These are phyloP conservation scores for Brasilioporus rufonigricans DNA, from an alignment of 768 basidiomycete genomes.

Conservation along the genomic window DNA sequence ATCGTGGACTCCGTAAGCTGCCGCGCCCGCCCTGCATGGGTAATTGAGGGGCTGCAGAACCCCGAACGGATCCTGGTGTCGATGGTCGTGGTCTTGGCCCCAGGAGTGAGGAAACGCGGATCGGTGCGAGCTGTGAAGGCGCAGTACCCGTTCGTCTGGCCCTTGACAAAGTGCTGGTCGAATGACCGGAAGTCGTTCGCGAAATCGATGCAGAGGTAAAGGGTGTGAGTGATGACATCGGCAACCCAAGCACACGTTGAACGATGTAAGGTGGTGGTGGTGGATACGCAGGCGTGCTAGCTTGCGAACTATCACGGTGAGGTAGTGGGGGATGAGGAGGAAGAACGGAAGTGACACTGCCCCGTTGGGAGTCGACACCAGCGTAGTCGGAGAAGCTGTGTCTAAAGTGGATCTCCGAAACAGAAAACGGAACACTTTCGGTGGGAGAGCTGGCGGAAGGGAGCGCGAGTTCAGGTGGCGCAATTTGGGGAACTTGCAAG, in stretches of 20 bases:
- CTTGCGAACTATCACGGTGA: slow-evolving; percentile 20
- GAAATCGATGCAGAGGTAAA: neutral
- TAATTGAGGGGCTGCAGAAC: slow-evolving; percentile 22
- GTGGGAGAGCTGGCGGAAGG: slow-evolving; percentile 47
- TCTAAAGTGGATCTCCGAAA: slow-evolving; percentile 53
- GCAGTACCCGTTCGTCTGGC: slow-evolving; percentile 7
- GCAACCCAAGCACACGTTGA: slow-evolving; percentile 31
- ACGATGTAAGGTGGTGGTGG: slow-evolving; percentile 32
- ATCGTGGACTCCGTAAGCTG: slow-evolving; percentile 15
- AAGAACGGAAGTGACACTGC: slow-evolving; percentile 35
- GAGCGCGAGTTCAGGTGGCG: slow-evolving; percentile 27
- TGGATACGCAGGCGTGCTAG: slow-evolving; percentile 9
- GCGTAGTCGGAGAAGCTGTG: slow-evolving; percentile 36
- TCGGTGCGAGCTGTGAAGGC: neutral
- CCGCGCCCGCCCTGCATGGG: slow-evolving; percentile 33
- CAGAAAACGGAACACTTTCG: slow-evolving; percentile 54
- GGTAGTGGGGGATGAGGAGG: slow-evolving; percentile 45
- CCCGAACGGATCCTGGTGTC: slow-evolving; percentile 19
- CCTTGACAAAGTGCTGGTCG: neutral
- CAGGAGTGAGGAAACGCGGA: slow-evolving; percentile 24
- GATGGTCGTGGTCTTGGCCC: slow-evolving; percentile 30
- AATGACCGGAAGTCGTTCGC: neutral
- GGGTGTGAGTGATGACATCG: slow-evolving; percentile 22
- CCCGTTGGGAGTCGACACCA: slow-evolving; percentile 32
- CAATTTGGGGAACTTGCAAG: slow-evolving; percentile 23